A percentile compares a stretch with the other conserved stretches of the same genome.
Evolutionary conservation across 345 rosid species (phyloP).

Genomic region (Hirschfeldia incana): DNA sequence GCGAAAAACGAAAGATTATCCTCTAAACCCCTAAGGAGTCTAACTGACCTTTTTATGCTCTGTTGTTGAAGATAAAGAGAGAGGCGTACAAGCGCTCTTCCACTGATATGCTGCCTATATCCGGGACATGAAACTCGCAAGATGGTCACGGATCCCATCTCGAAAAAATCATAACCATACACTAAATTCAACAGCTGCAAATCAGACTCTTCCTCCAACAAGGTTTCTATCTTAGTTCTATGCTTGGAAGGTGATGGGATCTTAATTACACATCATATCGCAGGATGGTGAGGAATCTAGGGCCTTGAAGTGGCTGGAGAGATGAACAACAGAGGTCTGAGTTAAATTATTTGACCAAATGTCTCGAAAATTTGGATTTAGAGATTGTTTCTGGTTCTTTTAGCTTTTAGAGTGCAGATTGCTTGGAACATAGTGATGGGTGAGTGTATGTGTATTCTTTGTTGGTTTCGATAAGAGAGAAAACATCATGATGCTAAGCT

Average conservation of each 20-base stretch:
- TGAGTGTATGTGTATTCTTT: background rate
- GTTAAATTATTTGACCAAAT: background rate
- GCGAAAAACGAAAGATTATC: background rate
- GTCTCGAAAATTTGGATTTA: slow-evolving; percentile 15
- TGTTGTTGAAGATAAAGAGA: slow-evolving; percentile 36
- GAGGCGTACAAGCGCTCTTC: slow-evolving; percentile 18
- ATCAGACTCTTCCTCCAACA: slow-evolving; percentile 43
- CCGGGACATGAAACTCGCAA: slow-evolving; percentile 11
- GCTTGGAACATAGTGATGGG: background rate
- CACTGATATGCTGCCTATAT: background rate
- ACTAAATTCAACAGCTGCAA: slow-evolving; percentile 40
- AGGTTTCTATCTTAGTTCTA: slow-evolving; percentile 43
- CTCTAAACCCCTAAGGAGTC: background rate
- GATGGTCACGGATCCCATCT: slow-evolving; percentile 12
- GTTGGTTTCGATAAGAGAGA: background rate
- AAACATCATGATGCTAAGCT: background rate
- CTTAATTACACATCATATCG: background rate
- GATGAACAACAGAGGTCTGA: slow-evolving; percentile 8
- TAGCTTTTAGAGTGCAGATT: background rate
- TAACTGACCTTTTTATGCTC: background rate
- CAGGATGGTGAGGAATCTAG: background rate
- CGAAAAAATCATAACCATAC: slow-evolving; percentile 43
- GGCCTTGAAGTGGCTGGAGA: slow-evolving; percentile 13
- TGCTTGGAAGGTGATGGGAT: slow-evolving; percentile 11
- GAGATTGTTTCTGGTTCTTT: background rate